Base-by-base conservation (phyloP, 1,139 yeast genomes). In the Candida frijolesensis region DNA sequence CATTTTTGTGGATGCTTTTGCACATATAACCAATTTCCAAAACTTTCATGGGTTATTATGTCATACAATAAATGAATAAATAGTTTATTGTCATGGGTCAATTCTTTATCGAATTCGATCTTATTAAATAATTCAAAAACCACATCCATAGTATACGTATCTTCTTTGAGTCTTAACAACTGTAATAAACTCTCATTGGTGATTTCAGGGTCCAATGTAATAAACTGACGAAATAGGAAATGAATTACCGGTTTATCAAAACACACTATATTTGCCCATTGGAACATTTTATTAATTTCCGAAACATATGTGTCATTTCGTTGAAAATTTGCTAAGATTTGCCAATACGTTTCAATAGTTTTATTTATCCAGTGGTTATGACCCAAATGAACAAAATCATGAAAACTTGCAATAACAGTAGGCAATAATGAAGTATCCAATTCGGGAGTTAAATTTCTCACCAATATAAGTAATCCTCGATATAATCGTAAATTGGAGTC, bases 21-120 rank as follows among this genome's bases (percentile, higher is more conserved):
- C 5, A 10, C 14, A 8, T 18, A 37, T 7, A 65, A 46, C 64
- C 64, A 68, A 18, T 57, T 60, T 10, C 51, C 56, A 48, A 59
- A 69, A 22, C 63, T 54, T 50, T 70, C 71, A 47, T 66, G 65
- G 14, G 62, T 57, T 19, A 61, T 57, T 10, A 62, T 44, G 16
- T 49, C 56, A 43, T 59, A 58, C 4, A 61, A 47, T 9, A 62
- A 47, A 18, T 49, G 50, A 5, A 63, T 34, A 22, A 62, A 49
- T 47, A 56, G 48, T 48, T 50, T 54, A 25, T 45, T 39, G 39
- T 55, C 56, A 32, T 55, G 58, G 37, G 45, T 47, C 3, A 50
- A 19, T 5, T 49, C 43, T 22, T n/a, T 15, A 14, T 39, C 47
- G 32, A 52, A 51, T 16, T 50, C 42, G 10, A 55, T 41, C 12